Evolutionary conservation across 805 yeast species (phyloP), one percentile per base, ranked within the genome.

Genomic region (Kluyveromyces wickerhamii): DNA sequence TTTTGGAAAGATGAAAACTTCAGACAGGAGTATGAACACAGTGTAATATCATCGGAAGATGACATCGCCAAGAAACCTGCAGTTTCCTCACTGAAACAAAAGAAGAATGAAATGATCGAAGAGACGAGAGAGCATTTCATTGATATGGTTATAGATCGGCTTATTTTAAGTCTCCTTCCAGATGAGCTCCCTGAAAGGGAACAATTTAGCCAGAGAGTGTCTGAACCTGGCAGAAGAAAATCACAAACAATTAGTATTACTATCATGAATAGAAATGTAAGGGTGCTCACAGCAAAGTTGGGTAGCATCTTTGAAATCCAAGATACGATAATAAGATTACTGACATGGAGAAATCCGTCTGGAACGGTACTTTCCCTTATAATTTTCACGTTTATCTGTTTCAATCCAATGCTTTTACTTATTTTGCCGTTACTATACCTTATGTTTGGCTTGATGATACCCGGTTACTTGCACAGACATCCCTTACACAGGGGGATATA

Each of bases 261-360:
- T 4, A 55, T 66, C 4, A 58, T 84, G 32, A 65, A 74, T 2
- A 60, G 67, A 12, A 83, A 82, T 54, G 62, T 83, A 50, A 69
- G 73, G 41, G 63, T 65, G 24, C 54, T 81, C 44, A 74, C 79
- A 34, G 48, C 58, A 9, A 69, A 74, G 36, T 65, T 78, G 65
- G 73, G 78, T 19, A 59, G 63, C 0, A 48, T 81, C 7, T 79
- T 82, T 45, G 68, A 62, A 27, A 37, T 77, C 2, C 89, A 82
- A 46, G 79, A 78, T 44, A 74, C 76, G 2, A 27, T 79, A 1
- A 63, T 77, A 5, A 71, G 74, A 32, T 51, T 82, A 1, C 39
- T 84, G 16, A 71, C 83, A 4, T 88, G 96, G 96, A 72, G 76
- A 39, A 65, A 68, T 18, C 88, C 94, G 0, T 65, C 82, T 0